Percentiles rank a stretch among this genome's conserved stretches.
phyloP scores from a whole-genome alignment of 345 rosid genomes.

The Streptanthus diversifolius region DNA sequence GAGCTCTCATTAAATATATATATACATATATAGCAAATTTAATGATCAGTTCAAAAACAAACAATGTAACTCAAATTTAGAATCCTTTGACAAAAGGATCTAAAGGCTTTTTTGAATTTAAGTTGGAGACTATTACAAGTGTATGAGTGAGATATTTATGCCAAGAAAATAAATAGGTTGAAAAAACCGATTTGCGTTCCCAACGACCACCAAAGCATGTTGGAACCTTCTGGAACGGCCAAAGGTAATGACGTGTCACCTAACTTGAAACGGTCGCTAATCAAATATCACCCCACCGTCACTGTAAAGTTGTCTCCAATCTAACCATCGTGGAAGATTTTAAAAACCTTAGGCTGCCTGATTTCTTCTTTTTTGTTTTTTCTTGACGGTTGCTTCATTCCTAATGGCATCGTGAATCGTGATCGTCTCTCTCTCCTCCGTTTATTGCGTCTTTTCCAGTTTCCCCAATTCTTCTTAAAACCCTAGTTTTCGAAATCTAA shows the following conservation, averaged over 20 bases:
- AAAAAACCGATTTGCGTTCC: constrained; percentile 3
- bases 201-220: constrained; percentile 3
- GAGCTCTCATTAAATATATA: no score
- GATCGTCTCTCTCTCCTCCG: not conserved
- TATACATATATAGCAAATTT: no score
- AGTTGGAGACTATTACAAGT: no score
- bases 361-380: not conserved
- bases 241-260: constrained; percentile 18
- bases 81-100: no score
- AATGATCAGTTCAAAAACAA: no score
- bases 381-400: constrained; percentile 5
- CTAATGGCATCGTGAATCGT: not conserved
- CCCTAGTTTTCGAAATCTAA: constrained; percentile 24
- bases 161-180: not conserved
- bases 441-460: not conserved
- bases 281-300: constrained; percentile 8
- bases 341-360: constrained; percentile 18
- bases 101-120: no score
- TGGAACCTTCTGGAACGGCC: constrained; percentile 15
- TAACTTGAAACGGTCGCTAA: not conserved
- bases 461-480: constrained; percentile 26
- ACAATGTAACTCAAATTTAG: no score
- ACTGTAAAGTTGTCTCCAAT: not conserved
- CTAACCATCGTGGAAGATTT: constrained; percentile 29
- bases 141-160: not conserved